Base-by-base conservation (phyloP, 129 eudicot genomes). In the Pseudognaphalium luteoalbum region DNA sequence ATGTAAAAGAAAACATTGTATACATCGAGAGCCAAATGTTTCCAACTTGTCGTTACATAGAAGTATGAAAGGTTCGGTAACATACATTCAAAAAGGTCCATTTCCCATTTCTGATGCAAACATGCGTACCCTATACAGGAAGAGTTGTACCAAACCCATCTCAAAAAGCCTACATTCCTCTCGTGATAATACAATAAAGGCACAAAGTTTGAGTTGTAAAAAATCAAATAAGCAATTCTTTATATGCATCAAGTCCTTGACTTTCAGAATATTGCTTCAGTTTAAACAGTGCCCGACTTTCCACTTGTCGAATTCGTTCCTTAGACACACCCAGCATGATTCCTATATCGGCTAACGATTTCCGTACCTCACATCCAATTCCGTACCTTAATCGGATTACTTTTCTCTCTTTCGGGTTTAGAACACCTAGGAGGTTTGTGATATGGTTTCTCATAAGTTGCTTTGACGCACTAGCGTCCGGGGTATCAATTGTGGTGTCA, bases 381-480 rank as follows among this genome's bases (percentile, higher is more conserved):
- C 97, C 97, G 17, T 82, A 91, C 66, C 98, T 84, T 62, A 88
- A 56, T 57, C 74, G 50, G 62, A 93, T 87, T 20, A 88, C 85
- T 77, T 84, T 86, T 77, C 92, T 81, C 51, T 93, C 98, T 62
- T 79, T 85, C 4, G 95, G 93, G 66, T 77, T 82, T 2, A 93
- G 88, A 68, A 78, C 70, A 21, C 90, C 42, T 21, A 91, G 85
- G 68, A 93, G 89, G 81, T 75, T 81, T 29, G 87, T 87, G 44
- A 93, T 68, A 52, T 93, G 98, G 68, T 84, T 90, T 84, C 96
- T 79, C 96, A 93, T 93, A 32, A 88, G 72, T 76, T 93, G 86
- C 84, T 87, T 93, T n/a, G 84, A 70, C 11, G 83, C 91, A 11
- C 82, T 75, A 4, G 67, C 74, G 15, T 87, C 90, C 15, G 96